phyloP scores from a whole-genome alignment of 2,329 filamentous ascomycete genomes.

The Pseudogymnoascus sp. region DNA sequence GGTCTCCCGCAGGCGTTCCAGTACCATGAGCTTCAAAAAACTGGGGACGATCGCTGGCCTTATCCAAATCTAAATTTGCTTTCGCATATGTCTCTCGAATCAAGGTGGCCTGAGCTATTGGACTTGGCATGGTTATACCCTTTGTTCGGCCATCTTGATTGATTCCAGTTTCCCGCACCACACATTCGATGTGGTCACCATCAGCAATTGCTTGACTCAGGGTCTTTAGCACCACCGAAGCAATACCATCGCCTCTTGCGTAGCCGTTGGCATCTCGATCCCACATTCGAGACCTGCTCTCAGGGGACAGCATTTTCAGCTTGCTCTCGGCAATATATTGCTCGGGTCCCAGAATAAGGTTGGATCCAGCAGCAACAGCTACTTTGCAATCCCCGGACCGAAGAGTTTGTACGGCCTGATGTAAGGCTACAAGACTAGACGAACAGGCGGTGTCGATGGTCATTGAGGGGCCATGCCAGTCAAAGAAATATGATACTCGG shows the following conservation, averaged over 20 bases:
- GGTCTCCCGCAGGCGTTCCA: constrained; percentile 16
- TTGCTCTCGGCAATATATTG: constrained; percentile 24
- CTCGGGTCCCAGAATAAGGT: constrained; percentile 19
- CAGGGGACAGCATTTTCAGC: constrained; percentile 27
- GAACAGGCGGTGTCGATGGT: constrained; percentile 18
- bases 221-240: constrained; percentile 35
- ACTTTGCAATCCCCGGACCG: constrained; percentile 25
- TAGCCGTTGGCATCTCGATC: constrained; percentile 39
- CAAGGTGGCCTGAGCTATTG: constrained; percentile 28
- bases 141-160: constrained; percentile 39
- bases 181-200: constrained; percentile 35
- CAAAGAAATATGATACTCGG: constrained; percentile 22
- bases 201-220: constrained; percentile 35
- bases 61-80: constrained; percentile 30
- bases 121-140: constrained; percentile 38
- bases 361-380: constrained; percentile 12
- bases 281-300: constrained; percentile 29
- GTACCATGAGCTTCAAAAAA: constrained; percentile 39
- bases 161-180: constrained; percentile 35
- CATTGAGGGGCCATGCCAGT: constrained; percentile 14
- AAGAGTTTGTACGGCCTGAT: constrained; percentile 38
- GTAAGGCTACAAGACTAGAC: constrained; percentile 44
- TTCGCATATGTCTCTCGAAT: constrained; percentile 18
- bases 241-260: constrained; percentile 39
- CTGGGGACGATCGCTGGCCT: constrained; percentile 33